Percentiles rank a stretch among this genome's conserved stretches.
Evolutionary conservation across 1,284 basidiomycete species (phyloP).

Genomic region (Vanrija sp.): DNA sequence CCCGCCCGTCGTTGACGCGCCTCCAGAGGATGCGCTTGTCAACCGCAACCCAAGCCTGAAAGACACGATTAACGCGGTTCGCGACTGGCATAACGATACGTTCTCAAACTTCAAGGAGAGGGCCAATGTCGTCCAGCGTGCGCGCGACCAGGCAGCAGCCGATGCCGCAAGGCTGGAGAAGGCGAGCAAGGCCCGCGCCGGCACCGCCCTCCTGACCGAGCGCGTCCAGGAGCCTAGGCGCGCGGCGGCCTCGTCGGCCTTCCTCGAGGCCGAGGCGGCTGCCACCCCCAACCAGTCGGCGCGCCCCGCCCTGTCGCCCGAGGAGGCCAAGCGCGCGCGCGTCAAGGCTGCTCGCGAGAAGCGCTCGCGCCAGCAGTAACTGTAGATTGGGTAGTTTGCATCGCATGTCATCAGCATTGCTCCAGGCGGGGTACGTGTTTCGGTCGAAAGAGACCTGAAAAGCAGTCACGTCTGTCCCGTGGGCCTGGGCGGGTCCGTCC

Average conservation of each 20-base stretch:
- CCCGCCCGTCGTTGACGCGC: constrained; percentile 22
- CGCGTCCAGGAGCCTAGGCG: constrained; percentile 4
- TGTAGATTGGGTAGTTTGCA: not conserved
- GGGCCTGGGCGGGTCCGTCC: no score
- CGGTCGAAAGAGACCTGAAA: no score
- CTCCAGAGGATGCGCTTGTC: constrained; percentile 17
- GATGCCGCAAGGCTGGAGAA: not conserved
- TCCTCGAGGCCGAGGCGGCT: not conserved
- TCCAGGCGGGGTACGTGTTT: no score
- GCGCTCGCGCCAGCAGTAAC: constrained; percentile 3
- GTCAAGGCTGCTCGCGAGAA: constrained; percentile 11
- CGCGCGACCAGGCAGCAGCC: not conserved
- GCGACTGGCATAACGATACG: not conserved
- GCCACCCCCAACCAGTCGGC: not conserved
- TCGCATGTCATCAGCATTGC: not conserved
- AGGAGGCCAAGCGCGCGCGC: constrained; percentile 4
- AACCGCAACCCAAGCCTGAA: constrained; percentile 15
- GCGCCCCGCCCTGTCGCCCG: not conserved
- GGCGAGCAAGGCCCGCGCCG: not conserved
- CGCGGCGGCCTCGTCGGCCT: not conserved
- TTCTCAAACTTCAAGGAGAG: not conserved
- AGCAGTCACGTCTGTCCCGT: no score
- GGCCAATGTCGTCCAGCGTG: not conserved
- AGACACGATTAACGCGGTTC: constrained; percentile 8
- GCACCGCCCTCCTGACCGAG: constrained; percentile 9